A percentile compares a stretch with the other conserved stretches of the same genome.
phyloP scores from a whole-genome alignment of 768 basidiomycete species.

The Mycena epipterygia region DNA sequence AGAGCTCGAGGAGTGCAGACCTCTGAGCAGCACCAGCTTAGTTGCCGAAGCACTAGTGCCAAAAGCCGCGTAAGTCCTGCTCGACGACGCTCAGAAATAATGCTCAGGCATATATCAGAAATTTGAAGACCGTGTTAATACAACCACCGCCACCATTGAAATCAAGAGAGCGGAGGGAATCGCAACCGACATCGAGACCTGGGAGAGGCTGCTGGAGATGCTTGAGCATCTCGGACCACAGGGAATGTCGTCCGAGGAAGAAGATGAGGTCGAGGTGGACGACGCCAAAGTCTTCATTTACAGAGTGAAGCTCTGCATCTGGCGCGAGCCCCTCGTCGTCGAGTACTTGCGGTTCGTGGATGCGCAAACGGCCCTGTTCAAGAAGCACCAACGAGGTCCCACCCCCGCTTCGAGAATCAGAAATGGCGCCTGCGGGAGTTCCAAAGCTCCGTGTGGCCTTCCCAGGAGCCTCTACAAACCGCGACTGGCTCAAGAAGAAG shows the following conservation, averaged over 20 bases:
- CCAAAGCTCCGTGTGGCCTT: constrained; percentile 26
- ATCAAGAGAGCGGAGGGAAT: constrained; percentile 16
- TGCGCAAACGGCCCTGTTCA: constrained; percentile 24
- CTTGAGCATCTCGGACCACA: constrained; percentile 20
- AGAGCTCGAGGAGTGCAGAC: constrained; percentile 4
- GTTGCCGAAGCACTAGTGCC: constrained; percentile 13
- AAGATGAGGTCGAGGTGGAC: constrained; percentile 24
- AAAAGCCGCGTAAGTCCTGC: constrained; percentile 27
- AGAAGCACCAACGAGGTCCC: constrained; percentile 15
- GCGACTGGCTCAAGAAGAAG: constrained; percentile 25
- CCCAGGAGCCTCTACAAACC: constrained; percentile 31
- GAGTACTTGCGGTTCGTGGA: constrained; percentile 31
- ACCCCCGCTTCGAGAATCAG: constrained; percentile 15
- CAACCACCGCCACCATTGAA: constrained; percentile 13
- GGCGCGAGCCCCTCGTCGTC: constrained; percentile 31
- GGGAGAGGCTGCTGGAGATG: constrained; percentile 29
- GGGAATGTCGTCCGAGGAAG: constrained; percentile 36
- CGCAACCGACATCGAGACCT: constrained; percentile 23
- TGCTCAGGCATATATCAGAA: constrained; percentile 14
- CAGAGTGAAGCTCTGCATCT: constrained; percentile 29
- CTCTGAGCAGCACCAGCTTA: constrained; percentile 23
- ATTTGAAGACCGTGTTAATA: constrained; percentile 13
- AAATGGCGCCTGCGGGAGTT: not conserved
- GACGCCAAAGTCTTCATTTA: constrained; percentile 5
- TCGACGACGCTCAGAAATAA: not conserved